Percentiles rank a stretch among this genome's conserved stretches.
phyloP scores from a whole-genome alignment of 306 rosid species.

The Luffa acutangula region DNA sequence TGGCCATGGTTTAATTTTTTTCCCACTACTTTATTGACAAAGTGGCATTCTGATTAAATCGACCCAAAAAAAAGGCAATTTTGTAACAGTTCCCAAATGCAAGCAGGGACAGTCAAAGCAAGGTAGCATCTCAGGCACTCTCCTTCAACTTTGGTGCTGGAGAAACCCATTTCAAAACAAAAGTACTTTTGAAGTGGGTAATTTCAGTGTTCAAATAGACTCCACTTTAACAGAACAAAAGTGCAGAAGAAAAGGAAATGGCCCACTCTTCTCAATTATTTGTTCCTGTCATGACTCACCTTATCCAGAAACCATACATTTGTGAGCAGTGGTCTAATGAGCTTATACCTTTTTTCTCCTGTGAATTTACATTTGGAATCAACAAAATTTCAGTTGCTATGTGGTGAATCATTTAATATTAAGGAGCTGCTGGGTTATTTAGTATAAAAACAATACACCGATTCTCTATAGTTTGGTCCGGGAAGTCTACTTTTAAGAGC shows the following conservation, averaged over 20 bases:
- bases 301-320: neutral
- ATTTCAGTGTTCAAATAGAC: neutral
- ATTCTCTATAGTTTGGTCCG: neutral
- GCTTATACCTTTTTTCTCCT: neutral
- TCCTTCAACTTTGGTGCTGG: neutral
- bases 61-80: too few relatives aligned
- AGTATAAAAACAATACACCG: neutral
- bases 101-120: neutral
- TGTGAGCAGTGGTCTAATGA: neutral
- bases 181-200: neutral
- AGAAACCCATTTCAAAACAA: neutral
- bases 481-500: neutral
- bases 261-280: conserved; percentile 8
- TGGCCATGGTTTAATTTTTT: too few relatives aligned
- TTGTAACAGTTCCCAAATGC: neutral
- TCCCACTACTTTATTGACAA: too few relatives aligned
- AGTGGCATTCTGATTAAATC: too few relatives aligned
- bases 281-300: neutral
- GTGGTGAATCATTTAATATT: neutral
- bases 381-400: neutral
- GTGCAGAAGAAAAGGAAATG: conserved; percentile 3
- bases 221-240: neutral
- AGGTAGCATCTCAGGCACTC: neutral
- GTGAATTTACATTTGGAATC: neutral
- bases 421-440: neutral